These are phyloP conservation scores for Bruguiera hainesii DNA, from an alignment of 441 rosid genomes.

Conservation along the genomic window DNA sequence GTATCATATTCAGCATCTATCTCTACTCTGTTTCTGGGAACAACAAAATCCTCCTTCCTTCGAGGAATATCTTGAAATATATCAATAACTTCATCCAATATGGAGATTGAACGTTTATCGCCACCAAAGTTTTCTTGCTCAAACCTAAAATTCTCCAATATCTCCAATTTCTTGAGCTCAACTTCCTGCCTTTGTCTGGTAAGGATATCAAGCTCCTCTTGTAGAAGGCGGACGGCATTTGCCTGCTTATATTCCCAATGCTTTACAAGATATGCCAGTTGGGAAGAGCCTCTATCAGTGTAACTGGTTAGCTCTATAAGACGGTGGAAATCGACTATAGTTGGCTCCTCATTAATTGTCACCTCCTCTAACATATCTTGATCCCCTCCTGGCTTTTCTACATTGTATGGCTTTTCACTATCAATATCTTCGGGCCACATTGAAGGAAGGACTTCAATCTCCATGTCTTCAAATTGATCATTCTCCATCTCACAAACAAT, in stretches of 20 bases:
- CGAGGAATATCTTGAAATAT: constrained; percentile 45
- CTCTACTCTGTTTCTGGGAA: constrained; percentile 54
- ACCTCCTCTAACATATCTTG: constrained; percentile 93
- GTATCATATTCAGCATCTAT: constrained; percentile 73
- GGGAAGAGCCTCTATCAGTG: constrained; percentile 78
- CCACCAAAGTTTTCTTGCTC: constrained; percentile 54
- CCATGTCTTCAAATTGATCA: constrained; percentile 77
- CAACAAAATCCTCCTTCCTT: constrained; percentile 40
- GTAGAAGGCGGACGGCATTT: constrained; percentile 64
- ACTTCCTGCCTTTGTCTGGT: constrained; percentile 76
- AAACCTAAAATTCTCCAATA: constrained; percentile 77
- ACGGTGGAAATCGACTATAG: constrained; percentile 61
- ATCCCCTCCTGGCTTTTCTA: constrained; percentile 75
- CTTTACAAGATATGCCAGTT: constrained; percentile 73
- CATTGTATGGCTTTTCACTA: constrained; percentile 79
- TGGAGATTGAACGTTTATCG: constrained; percentile 56
- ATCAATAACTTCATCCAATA: constrained; percentile 51
- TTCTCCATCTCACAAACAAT: constrained; percentile 57
- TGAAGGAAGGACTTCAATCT: constrained; percentile 72
- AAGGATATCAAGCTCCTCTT: constrained; percentile 79
- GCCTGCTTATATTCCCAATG: constrained; percentile 89
- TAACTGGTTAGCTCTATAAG: constrained; percentile 54
- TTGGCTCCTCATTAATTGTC: constrained; percentile 46
- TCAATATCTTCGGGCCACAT: constrained; percentile 98
- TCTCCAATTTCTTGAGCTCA: constrained; percentile 78